Evolutionary conservation across 1,284 basidiomycete species (phyloP), one percentile per base, ranked within the genome.

Genomic region (Mycena sp.): DNA sequence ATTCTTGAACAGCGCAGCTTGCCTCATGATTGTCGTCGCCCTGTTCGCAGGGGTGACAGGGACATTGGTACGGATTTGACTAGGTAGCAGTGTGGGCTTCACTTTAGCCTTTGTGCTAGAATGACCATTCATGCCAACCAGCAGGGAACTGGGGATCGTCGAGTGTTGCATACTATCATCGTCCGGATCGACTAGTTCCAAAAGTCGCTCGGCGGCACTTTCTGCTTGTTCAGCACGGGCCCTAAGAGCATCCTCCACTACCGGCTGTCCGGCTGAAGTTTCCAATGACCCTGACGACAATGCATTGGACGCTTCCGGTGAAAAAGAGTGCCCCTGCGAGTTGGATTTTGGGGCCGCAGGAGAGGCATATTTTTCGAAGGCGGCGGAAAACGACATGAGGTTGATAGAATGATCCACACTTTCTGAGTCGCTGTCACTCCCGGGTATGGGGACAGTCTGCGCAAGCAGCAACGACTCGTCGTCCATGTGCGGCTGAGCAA

Each of bases 181-280:
- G 55, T 92, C 90, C 17, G 89, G 85, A 65, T 93, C 91, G 21
- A 91, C 89, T 23, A 94, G 81, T 73, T 94, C 93, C 49, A 95
- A 75, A 40, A 96, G 78, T 60, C 91, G 84, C 72, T 93, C 88
- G 2, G 93, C 95, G 7, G 94, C 92, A 71, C 92, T 94, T 72
- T 95, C 90, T 0, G 94, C 95, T 73, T 96, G 94, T 67, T 92
- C 92, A 3, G 94, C 94, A 63, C 93, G 87, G 2, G 92, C 93
- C 46, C 89, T 86, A 67, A 95, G 78, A 30, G 90, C 92, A 72
- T 96, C 94, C 71, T 96, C 94, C 1, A 94, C 85, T 16, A 91
- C 81, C 6, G 84, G 83, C 66, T 85, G 84, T 28, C 78, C 74
- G 43, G 72, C 69, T 17, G 72, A 71, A 45, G 79, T 76, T 60